Evolutionary conservation across 2,329 filamentous ascomycete genomes (phyloP).

Genomic region (Lojkania enalia): DNA sequence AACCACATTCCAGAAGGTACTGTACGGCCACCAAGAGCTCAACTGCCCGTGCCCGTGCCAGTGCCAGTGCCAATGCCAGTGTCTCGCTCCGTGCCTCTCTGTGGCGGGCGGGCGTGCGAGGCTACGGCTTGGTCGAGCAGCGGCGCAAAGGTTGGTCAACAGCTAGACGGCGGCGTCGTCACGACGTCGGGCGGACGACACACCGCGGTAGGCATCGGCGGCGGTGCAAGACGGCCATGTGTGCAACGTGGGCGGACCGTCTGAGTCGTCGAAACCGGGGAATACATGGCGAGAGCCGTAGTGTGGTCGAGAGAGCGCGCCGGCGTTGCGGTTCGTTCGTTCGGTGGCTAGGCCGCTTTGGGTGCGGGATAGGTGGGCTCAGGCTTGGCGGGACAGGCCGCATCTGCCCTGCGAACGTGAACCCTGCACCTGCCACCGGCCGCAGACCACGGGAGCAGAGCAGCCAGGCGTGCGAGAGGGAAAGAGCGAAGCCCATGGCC

Average conservation of each 20-base stretch:
- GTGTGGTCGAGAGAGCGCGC: background rate
- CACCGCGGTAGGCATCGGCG: background rate
- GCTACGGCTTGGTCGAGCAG: background rate
- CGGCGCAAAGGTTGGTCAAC: no score
- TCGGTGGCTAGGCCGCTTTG: no score
- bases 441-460: background rate
- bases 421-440: conserved; percentile 1
- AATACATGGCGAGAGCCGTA: background rate
- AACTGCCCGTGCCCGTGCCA: no score
- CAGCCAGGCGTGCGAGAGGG: background rate
- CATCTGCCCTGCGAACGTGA: background rate
- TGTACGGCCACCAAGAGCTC: no score
- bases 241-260: conserved; percentile 8
- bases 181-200: no score
- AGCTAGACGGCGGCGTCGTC: background rate
- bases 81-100: no score
- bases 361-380: background rate
- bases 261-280: conserved; percentile 10
- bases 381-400: background rate
- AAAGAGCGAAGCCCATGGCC: background rate
- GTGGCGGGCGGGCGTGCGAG: background rate
- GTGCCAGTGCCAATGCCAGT: no score
- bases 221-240: conserved; percentile 1
- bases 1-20: no score
- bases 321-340: background rate